Percentiles rank a stretch among this genome's conserved stretches.
Evolutionary conservation across 2,329 filamentous ascomycete genomes (phyloP).

Genomic region (Beauveria bassiana): DNA sequence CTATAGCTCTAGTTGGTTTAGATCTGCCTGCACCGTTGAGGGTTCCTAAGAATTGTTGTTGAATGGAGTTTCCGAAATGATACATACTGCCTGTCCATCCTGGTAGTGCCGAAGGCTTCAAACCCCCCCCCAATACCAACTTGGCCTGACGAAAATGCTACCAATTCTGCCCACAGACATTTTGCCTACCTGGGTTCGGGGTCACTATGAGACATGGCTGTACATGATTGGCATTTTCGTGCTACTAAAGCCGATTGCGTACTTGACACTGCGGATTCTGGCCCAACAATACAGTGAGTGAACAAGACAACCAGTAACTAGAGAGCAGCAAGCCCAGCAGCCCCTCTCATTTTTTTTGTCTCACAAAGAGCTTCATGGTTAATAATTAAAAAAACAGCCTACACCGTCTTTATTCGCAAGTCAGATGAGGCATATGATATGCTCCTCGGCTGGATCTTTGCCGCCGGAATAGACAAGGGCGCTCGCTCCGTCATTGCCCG

Average conservation of each 20-base stretch:
- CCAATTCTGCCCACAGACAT: not conserved
- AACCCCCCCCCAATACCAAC: not conserved
- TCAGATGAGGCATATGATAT: not conserved
- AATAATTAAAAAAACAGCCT: not conserved
- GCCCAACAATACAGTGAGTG: not conserved
- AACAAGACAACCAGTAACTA: not conserved
- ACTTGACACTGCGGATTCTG: not conserved
- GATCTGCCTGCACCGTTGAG: too few species aligned
- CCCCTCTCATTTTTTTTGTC: not conserved
- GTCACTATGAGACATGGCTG: not conserved
- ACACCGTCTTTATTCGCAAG: not conserved
- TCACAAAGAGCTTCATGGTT: not conserved
- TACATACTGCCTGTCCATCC: not conserved
- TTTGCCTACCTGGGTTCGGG: not conserved
- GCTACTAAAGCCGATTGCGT: not conserved
- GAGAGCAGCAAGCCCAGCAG: not conserved
- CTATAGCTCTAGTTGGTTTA: not conserved
- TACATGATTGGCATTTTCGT: not conserved
- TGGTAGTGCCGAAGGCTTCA: not conserved
- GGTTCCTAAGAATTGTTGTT: not conserved
- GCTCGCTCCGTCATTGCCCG: not conserved
- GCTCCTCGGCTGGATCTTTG: not conserved
- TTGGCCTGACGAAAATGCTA: not conserved
- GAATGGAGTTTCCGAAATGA: not conserved
- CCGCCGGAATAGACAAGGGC: not conserved